phyloP scores from a whole-genome alignment of 2,329 filamentous ascomycete genomes.

The Cytospora chrysosperma region DNA sequence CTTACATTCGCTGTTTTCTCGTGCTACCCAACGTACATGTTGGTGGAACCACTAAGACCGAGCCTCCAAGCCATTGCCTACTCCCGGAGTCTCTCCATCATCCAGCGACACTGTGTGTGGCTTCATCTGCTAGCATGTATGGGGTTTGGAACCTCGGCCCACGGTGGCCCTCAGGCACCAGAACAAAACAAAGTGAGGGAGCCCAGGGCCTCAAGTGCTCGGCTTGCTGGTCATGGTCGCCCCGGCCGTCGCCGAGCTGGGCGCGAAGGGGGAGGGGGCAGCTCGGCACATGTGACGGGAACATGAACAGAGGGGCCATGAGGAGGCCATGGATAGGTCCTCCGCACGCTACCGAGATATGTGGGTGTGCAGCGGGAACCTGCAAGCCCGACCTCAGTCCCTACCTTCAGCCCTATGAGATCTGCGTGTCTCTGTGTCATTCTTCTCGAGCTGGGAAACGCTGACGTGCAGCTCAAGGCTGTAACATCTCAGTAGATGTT shows the following conservation, averaged over 20 bases:
- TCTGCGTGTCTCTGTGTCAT: background rate
- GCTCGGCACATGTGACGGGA: background rate
- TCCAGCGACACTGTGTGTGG: slow-evolving; percentile 5
- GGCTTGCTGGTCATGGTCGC: background rate
- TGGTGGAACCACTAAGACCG: slow-evolving; percentile 4
- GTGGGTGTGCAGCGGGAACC: slow-evolving; percentile 13
- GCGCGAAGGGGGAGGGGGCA: background rate
- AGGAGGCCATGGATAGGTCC: slow-evolving; percentile 7
- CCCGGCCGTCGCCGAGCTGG: slow-evolving; percentile 1
- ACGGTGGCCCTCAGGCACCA: slow-evolving; percentile 9
- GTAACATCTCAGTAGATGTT: slow-evolving; percentile 2
- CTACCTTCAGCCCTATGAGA: slow-evolving; percentile 24
- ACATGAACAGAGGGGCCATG: background rate
- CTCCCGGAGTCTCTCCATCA: slow-evolving; percentile 7
- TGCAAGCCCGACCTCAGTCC: slow-evolving; percentile 12
- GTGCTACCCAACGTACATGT: slow-evolving; percentile 1
- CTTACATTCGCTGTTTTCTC: background rate
- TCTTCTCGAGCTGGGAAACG: background rate
- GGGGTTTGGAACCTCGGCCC: slow-evolving; percentile 4
- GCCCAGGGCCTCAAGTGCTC: background rate
- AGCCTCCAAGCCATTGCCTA: slow-evolving; percentile 8
- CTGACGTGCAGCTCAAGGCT: background rate
- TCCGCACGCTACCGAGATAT: slow-evolving; percentile 18
- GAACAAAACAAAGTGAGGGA: background rate
- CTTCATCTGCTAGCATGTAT: background rate